phyloP scores from a whole-genome alignment of 2,329 filamentous ascomycete species.

The Calonectria crousiana region DNA sequence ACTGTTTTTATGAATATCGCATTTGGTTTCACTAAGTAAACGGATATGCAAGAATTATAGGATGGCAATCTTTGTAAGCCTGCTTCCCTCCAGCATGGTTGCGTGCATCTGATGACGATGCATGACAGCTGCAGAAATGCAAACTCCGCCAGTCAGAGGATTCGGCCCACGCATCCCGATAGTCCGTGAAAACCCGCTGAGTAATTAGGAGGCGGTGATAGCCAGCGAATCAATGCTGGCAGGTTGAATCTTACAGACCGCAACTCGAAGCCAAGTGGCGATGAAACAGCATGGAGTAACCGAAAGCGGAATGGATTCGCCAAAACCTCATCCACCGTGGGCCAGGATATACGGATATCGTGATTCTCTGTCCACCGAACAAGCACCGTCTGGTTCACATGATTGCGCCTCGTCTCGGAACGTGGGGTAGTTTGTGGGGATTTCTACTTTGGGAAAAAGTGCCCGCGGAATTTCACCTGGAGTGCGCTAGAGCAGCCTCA shows the following conservation, averaged over 20 bases:
- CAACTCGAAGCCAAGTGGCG: neutral
- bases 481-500: neutral
- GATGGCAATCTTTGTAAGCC: neutral
- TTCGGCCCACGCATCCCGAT: neutral
- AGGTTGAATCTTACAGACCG: neutral
- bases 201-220: neutral
- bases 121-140: neutral
- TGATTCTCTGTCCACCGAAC: neutral
- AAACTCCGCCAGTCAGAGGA: neutral
- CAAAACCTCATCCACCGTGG: neutral
- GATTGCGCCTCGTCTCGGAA: neutral
- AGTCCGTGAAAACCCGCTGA: neutral
- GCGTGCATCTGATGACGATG: neutral
- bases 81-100: neutral
- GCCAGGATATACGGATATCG: neutral
- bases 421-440: conserved; percentile 16
- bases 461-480: conserved; percentile 5
- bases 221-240: neutral
- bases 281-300: neutral
- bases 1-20: neutral
- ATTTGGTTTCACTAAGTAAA: neutral
- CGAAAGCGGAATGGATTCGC: neutral
- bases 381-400: neutral
- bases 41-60: neutral
- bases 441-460: conserved; percentile 4